Conservation (phyloP, 2,329 filamentous ascomycete genomes). For the Exophiala spinifera region DNA sequence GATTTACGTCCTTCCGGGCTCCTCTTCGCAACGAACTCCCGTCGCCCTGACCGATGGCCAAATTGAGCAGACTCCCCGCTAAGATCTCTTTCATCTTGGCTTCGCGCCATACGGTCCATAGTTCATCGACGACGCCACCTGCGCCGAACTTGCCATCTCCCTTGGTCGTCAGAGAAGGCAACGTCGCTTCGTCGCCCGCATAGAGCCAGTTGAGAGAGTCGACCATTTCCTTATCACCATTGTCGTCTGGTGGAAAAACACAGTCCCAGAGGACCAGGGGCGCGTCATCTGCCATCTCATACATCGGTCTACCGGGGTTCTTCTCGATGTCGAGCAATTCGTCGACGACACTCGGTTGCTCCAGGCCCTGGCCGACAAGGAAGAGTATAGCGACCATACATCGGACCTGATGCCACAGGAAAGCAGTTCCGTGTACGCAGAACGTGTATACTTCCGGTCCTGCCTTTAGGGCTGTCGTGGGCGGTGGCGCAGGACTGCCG, state of each 20-base stretch:
- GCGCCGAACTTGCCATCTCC: slow-evolving; percentile 61
- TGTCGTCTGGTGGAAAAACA: slow-evolving; percentile 78
- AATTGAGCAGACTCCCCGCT: slow-evolving; percentile 68
- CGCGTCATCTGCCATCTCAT: slow-evolving; percentile 85
- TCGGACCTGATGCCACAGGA: slow-evolving; percentile 96
- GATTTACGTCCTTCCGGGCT: slow-evolving; percentile 18
- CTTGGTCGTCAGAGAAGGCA: slow-evolving; percentile 41
- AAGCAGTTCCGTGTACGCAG: slow-evolving; percentile 82
- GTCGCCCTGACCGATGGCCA: slow-evolving; percentile 48
- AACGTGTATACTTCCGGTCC: slow-evolving; percentile 76
- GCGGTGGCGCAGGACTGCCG: neutral
- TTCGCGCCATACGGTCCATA: slow-evolving; percentile 82
- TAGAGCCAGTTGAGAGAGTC: slow-evolving; percentile 76
- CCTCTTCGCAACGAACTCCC: slow-evolving; percentile 32
- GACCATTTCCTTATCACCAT: slow-evolving; percentile 45
- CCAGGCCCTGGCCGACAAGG: slow-evolving; percentile 82
- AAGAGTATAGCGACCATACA: slow-evolving; percentile 94
- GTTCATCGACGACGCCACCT: slow-evolving; percentile 65
- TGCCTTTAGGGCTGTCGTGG: too few species aligned
- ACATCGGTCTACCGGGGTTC: slow-evolving; percentile 74
- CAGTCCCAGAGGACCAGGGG: slow-evolving; percentile 96
- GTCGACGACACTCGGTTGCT: slow-evolving; percentile 68
- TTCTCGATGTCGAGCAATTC: slow-evolving; percentile 69
- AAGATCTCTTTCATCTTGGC: slow-evolving; percentile 88
- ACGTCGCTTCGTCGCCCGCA: slow-evolving; percentile 61